A percentile compares a stretch with the other conserved stretches of the same genome.
Conservation (phyloP, 331 rosid genomes). For the Rosa hybrid region DNA sequence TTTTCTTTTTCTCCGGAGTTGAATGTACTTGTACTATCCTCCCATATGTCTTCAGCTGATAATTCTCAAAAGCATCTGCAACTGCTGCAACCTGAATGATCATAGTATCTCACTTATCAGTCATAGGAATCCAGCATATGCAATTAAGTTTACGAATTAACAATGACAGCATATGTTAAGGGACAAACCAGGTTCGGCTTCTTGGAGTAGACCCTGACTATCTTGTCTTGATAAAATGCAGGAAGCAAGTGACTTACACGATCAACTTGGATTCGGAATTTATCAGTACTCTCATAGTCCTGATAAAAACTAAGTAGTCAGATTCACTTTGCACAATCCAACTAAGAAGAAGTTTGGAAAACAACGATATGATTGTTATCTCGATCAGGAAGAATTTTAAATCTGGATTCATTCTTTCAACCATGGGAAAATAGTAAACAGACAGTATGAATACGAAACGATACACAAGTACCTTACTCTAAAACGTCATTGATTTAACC, state of each 20-base stretch:
- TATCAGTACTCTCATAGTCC: slow-evolving; percentile 54
- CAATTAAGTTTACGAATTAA: background rate
- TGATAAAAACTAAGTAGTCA: slow-evolving; percentile 27
- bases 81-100: slow-evolving; percentile 56
- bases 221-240: slow-evolving; percentile 45
- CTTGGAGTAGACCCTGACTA: slow-evolving; percentile 72
- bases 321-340: slow-evolving; percentile 5
- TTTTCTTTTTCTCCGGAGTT: slow-evolving; percentile 55
- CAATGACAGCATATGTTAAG: background rate
- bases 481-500: background rate
- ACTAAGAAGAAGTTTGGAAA: background rate
- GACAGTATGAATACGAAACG: background rate
- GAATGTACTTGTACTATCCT: slow-evolving; percentile 50
- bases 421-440: background rate
- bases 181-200: slow-evolving; percentile 56
- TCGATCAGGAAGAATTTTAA: background rate
- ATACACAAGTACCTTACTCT: background rate
- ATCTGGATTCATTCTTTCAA: background rate
- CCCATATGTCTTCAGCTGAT: slow-evolving; percentile 48
- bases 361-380: background rate
- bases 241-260: slow-evolving; percentile 70
- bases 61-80: slow-evolving; percentile 59
- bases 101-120: slow-evolving; percentile 13
- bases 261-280: slow-evolving; percentile 38
- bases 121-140: background rate